phyloP scores from a whole-genome alignment of 2,329 filamentous ascomycete species.

The Aspergillus clavatus region DNA sequence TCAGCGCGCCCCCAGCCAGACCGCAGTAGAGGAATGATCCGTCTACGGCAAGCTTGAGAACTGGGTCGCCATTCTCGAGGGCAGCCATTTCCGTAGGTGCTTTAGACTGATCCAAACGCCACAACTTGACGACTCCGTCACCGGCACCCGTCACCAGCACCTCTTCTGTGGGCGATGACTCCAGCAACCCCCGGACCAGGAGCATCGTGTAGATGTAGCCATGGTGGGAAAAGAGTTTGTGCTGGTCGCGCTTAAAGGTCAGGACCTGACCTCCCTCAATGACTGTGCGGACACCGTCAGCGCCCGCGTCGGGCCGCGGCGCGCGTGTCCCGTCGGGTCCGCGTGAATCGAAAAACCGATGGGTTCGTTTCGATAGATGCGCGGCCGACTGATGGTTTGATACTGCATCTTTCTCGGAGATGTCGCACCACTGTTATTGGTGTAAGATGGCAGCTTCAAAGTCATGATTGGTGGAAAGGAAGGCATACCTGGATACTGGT shows the following conservation, averaged over 20 bases:
- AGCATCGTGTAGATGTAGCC: slow-evolving; percentile 98
- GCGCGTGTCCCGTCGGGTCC: slow-evolving; percentile 78
- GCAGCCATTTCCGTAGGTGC: slow-evolving; percentile 65
- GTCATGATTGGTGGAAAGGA: neutral
- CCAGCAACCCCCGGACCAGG: slow-evolving; percentile 67
- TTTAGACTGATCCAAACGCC: slow-evolving; percentile 61
- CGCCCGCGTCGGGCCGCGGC: slow-evolving; percentile 62
- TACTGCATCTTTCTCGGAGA: slow-evolving; percentile 60
- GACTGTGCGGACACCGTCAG: slow-evolving; percentile 45
- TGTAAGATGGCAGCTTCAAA: no score
- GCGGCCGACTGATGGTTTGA: slow-evolving; percentile 59
- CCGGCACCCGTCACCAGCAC: slow-evolving; percentile 86
- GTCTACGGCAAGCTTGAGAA: slow-evolving; percentile 77
- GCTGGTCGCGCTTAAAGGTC: slow-evolving; percentile 75
- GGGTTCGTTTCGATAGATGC: slow-evolving; percentile 71
- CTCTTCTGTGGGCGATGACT: slow-evolving; percentile 63
- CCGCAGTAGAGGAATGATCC: slow-evolving; percentile 91
- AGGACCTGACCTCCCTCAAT: slow-evolving; percentile 61
- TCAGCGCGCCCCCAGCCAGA: slow-evolving; percentile 78
- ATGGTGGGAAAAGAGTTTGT: slow-evolving; percentile 85
- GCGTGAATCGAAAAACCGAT: slow-evolving; percentile 88
- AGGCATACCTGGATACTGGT: slow-evolving; percentile 69
- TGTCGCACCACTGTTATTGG: slow-evolving; percentile 77
- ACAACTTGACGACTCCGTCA: slow-evolving; percentile 92
- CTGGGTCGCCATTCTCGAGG: slow-evolving; percentile 59